Conservation (phyloP, 2,329 filamentous ascomycete genomes). For the Stachybotrys chlorohalonatus region DNA sequence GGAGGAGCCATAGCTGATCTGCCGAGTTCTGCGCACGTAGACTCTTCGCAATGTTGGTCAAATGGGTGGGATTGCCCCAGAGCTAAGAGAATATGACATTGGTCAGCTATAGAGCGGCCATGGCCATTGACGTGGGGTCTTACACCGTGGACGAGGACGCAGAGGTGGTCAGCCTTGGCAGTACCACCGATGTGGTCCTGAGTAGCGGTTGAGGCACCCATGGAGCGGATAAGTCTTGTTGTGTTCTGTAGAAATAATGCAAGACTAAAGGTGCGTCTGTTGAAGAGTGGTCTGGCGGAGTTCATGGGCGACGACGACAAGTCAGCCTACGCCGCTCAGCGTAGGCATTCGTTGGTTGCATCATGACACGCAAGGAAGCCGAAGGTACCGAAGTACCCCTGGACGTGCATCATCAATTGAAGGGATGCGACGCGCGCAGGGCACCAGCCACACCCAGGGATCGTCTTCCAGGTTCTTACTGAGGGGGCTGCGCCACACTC, state of each 20-base stretch:
- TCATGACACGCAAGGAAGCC: neutral
- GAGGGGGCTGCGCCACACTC: neutral
- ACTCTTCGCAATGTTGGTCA: constrained; percentile 57
- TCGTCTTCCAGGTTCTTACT: neutral
- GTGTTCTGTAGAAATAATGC: too few relatives aligned
- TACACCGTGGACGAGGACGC: constrained; percentile 70
- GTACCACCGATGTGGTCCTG: constrained; percentile 38
- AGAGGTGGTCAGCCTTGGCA: constrained; percentile 57
- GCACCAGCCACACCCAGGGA: neutral
- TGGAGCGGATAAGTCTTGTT: neutral
- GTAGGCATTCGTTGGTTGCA: neutral
- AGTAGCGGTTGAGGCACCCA: neutral
- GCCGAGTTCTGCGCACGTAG: constrained; percentile 52
- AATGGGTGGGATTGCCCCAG: constrained; percentile 72
- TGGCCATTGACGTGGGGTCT: constrained; percentile 18
- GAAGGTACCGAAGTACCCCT: neutral
- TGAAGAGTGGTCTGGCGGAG: too few relatives aligned
- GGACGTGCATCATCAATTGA: too few relatives aligned
- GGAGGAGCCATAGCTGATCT: constrained; percentile 59
- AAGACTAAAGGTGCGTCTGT: too few relatives aligned
- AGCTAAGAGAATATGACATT: constrained; percentile 32
- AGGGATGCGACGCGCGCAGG: too few relatives aligned
- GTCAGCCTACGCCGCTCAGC: too few relatives aligned
- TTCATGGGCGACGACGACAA: too few relatives aligned
- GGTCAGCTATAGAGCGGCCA: constrained; percentile 11